These are phyloP conservation scores for Thelonectria blattea DNA, from an alignment of 2,329 filamentous ascomycete species.

Conservation along the genomic window DNA sequence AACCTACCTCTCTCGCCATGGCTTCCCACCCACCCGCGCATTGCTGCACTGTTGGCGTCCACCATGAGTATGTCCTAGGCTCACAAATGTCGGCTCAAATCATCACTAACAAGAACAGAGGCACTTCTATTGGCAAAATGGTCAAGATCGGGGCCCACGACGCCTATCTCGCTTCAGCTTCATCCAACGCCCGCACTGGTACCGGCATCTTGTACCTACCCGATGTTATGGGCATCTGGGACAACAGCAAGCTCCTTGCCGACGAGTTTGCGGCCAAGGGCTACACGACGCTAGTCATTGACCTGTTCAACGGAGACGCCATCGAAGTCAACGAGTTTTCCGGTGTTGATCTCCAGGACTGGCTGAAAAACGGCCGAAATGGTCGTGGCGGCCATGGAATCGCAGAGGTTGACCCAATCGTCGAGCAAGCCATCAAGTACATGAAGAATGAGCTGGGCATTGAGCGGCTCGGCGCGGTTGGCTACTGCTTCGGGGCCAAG, in stretches of 20 bases:
- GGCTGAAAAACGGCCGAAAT: slow-evolving; percentile 46
- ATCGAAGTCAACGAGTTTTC: slow-evolving; percentile 52
- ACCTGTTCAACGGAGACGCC: slow-evolving; percentile 43
- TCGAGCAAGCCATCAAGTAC: slow-evolving; percentile 51
- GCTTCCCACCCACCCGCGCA: slow-evolving; percentile 10
- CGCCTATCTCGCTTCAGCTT: slow-evolving; percentile 2
- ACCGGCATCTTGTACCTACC: slow-evolving; percentile 52
- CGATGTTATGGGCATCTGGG: slow-evolving; percentile 59
- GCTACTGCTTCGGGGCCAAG: slow-evolving; percentile 75
- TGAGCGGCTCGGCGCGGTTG: slow-evolving; percentile 67
- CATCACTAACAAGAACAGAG: slow-evolving; percentile 1
- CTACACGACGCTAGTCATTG: slow-evolving; percentile 41
- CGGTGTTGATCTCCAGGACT: slow-evolving; percentile 38
- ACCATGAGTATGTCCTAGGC: slow-evolving; percentile 10
- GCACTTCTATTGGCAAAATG: not conserved
- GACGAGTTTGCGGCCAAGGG: slow-evolving; percentile 44
- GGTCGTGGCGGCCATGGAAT: slow-evolving; percentile 51
- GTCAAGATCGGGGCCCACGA: slow-evolving; percentile 9
- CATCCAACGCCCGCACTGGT: not conserved
- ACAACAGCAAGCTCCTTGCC: slow-evolving; percentile 47
- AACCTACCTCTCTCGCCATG: not conserved
- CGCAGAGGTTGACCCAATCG: slow-evolving; percentile 40
- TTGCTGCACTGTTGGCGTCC: slow-evolving; percentile 13
- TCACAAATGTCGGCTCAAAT: not conserved
- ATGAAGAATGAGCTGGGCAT: slow-evolving; percentile 59